Conservation (phyloP, 2,329 filamentous ascomycete genomes). For the Epichloe gansuensis region DNA sequence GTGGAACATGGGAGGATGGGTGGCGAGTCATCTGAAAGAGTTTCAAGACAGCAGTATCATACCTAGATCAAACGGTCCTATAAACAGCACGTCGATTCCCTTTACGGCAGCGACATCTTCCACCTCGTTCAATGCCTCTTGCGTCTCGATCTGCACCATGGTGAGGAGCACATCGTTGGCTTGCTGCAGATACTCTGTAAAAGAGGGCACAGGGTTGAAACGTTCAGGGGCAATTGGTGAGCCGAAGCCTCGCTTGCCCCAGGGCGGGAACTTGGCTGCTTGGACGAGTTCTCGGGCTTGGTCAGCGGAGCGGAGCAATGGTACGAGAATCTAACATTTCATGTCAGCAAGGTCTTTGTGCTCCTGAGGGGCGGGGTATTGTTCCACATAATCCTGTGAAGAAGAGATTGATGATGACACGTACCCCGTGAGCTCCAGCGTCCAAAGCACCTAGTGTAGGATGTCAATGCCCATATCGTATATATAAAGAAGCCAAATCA, state of each 20-base stretch:
- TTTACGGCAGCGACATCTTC: conserved; percentile 49
- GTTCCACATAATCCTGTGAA: not conserved
- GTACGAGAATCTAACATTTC: conserved; percentile 30
- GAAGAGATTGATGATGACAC: conserved; percentile 16
- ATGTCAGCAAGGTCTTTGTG: not conserved
- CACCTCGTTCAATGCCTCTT: conserved; percentile 45
- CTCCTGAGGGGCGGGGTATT: not conserved
- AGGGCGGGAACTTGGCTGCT: conserved; percentile 37
- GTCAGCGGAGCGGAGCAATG: conserved; percentile 29
- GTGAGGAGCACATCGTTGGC: conserved; percentile 42
- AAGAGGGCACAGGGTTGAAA: conserved; percentile 29
- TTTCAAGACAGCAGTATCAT: not conserved
- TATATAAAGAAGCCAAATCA: too few relatives aligned
- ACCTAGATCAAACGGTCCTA: conserved; percentile 54
- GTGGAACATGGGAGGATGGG: not conserved
- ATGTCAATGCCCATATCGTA: not conserved
- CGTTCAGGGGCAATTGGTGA: conserved; percentile 32
- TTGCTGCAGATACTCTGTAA: conserved; percentile 35
- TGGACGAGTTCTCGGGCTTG: conserved; percentile 32
- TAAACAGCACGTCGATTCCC: conserved; percentile 50
- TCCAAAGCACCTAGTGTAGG: conserved; percentile 30
- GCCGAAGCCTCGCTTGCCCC: conserved; percentile 35
- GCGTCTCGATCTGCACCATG: conserved; percentile 56
- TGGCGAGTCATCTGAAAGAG: too few relatives aligned
- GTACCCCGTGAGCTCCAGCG: conserved; percentile 33